Base-by-base conservation (phyloP, 1,284 basidiomycete genomes). In the Leccinum pachyderme region DNA sequence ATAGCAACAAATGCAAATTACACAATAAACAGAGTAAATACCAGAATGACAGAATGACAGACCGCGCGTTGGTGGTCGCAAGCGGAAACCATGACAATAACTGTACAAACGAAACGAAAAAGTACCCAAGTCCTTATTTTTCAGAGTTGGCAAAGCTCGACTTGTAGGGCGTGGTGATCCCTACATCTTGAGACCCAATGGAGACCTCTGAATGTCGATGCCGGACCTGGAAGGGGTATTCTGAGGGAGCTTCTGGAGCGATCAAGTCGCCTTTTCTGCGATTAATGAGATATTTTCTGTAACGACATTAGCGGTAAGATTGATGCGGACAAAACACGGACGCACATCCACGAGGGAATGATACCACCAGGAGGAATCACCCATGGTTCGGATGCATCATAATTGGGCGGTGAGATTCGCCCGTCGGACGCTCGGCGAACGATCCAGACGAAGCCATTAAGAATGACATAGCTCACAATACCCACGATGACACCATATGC, bases 401-500 rank as follows among this genome's bases (percentile, higher is more conserved):
- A 82, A 60, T 80, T 86, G 7, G 86, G 82, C 5, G 92, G 91
- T 2, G 82, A 69, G 55, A 94, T 77, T 47, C 83, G 78, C n/a
- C 81, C 85, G 11, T 81, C 72, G 2, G 81, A 74, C 29, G 81
- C 59, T 62, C 80, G 83, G 61, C 75, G 78, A 56, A 91, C 44
- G n/a, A 80, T 41, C 67, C 81, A 79, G 4, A 90, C 84, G 45
- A 86, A 74, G 45, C 85, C 85, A 70, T 95, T 93, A 59, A 95
- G 75, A 49, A 91, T 62, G 51, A 91, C 67, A 71, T 91, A 93
- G 22, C 84, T 81, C 50, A 79, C 55, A 58, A 94, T 78, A 49
- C 91, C 92, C 0, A 87, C 87, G 59, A 95, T 93, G 66, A 95
- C 86, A 63, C 92, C 93, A 70, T 95, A 94, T 29, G 92, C 90